A percentile compares a stretch with the other conserved stretches of the same genome.
These are phyloP conservation scores for Polygonum aviculare DNA, from an alignment of 148 eudicot species.

Conservation along the genomic window DNA sequence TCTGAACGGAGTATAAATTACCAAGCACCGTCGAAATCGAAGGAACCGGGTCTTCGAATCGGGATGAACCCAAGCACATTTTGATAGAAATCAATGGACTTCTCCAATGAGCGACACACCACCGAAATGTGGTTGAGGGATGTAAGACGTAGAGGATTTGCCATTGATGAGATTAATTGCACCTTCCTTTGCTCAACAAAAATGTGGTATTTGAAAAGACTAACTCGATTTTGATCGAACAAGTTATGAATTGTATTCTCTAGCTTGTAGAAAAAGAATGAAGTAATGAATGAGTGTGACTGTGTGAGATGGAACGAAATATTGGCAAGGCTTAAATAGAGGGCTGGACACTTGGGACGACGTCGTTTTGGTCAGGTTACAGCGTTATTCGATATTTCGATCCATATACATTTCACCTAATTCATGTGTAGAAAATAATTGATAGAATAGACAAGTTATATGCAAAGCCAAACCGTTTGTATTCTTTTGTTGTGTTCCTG, in stretches of 20 bases:
- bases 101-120: slow-evolving; percentile 7
- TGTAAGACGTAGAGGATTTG: neutral
- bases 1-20: neutral
- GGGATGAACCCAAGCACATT: slow-evolving; percentile 9
- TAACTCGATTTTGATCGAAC: neutral
- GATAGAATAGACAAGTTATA: no score
- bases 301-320: neutral
- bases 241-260: no score
- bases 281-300: neutral
- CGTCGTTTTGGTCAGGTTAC: neutral
- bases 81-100: slow-evolving; percentile 6
- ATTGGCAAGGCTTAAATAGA: neutral
- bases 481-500: neutral
- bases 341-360: neutral
- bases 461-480: no score
- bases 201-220: neutral
- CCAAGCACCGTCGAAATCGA: slow-evolving; percentile 12
- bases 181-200: neutral
- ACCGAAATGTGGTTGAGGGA: slow-evolving; percentile 3
- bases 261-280: neutral
- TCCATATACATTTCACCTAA: no score
- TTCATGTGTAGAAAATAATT: no score
- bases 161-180: neutral
- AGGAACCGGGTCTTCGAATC: neutral
- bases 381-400: no score